Conservation (phyloP, 2,329 filamentous ascomycete genomes). For the Colletotrichum tropicale region DNA sequence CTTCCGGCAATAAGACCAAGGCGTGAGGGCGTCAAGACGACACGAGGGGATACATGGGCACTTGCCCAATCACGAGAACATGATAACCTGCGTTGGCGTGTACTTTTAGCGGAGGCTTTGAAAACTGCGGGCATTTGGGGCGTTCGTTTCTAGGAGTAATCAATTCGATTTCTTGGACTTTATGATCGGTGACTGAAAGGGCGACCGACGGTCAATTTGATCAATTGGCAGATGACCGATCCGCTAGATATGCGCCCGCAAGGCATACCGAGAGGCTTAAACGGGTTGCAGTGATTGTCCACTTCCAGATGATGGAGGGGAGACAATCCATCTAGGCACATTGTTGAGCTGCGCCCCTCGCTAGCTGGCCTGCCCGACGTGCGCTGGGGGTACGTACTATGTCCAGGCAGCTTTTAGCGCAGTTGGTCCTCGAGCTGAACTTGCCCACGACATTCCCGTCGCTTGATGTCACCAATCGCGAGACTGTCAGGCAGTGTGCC, state of each 20-base stretch:
- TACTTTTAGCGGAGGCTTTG: background rate
- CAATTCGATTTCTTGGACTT: background rate
- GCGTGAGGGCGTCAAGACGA: background rate
- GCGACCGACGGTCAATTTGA: background rate
- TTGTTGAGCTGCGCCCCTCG: conserved; percentile 11
- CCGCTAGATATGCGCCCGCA: background rate
- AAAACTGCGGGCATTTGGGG: background rate
- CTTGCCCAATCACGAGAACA: background rate
- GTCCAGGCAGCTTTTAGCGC: background rate
- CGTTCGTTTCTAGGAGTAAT: background rate
- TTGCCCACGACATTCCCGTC: background rate
- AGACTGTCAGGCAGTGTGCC: conserved; percentile 4
- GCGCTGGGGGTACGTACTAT: background rate
- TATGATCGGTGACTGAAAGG: background rate
- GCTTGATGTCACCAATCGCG: conserved; percentile 8
- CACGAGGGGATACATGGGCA: background rate
- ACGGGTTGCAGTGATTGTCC: background rate
- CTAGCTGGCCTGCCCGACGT: background rate
- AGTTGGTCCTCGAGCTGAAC: background rate
- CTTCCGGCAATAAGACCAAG: conserved; percentile 14
- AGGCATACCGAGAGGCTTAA: conserved; percentile 1
- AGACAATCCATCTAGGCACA: background rate
- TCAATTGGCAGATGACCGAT: background rate
- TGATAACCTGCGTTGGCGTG: background rate
- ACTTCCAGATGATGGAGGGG: background rate